Evolutionary conservation across 768 basidiomycete species (phyloP).

Genomic region (Brasilioporus rufonigricans): DNA sequence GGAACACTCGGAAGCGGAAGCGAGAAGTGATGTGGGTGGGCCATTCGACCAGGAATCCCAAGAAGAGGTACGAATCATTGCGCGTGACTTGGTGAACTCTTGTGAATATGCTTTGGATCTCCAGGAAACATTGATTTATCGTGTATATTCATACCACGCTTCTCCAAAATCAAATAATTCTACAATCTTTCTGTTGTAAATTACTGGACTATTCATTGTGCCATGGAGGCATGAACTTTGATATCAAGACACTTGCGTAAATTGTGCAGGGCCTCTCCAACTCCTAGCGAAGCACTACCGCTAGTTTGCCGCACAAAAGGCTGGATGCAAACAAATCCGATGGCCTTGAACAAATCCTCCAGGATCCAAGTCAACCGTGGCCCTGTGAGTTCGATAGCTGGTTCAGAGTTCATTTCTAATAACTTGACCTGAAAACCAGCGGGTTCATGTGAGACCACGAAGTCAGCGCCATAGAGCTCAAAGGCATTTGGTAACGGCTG

Average conservation of each 20-base stretch:
- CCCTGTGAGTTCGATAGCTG: conserved; percentile 93
- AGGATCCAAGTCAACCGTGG: conserved; percentile 77
- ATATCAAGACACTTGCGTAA: conserved; percentile 70
- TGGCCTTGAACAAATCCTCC: conserved; percentile 73
- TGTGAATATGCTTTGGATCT: not conserved
- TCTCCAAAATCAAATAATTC: not conserved
- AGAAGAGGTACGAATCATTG: conserved; percentile 7
- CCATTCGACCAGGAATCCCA: not conserved
- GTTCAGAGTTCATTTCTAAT: conserved; percentile 92
- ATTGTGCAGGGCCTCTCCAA: conserved; percentile 51
- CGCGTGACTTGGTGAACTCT: too few species aligned
- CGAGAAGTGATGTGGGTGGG: not conserved
- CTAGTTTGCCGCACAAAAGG: conserved; percentile 46
- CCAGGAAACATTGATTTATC: conserved; percentile 10
- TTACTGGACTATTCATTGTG: conserved; percentile 2
- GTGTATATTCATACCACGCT: not conserved
- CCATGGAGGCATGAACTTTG: conserved; percentile 38
- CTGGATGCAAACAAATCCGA: conserved; percentile 63
- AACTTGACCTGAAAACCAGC: conserved; percentile 60
- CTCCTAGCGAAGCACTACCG: conserved; percentile 37
- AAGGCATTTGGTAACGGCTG: conserved; percentile 90
- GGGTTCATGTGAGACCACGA: conserved; percentile 60
- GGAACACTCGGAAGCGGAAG: conserved; percentile 14
- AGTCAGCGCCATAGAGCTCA: conserved; percentile 94
- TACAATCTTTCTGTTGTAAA: not conserved